Evolutionary conservation across 306 rosid genomes (phyloP).

Genomic region (Acacia crassicarpa): DNA sequence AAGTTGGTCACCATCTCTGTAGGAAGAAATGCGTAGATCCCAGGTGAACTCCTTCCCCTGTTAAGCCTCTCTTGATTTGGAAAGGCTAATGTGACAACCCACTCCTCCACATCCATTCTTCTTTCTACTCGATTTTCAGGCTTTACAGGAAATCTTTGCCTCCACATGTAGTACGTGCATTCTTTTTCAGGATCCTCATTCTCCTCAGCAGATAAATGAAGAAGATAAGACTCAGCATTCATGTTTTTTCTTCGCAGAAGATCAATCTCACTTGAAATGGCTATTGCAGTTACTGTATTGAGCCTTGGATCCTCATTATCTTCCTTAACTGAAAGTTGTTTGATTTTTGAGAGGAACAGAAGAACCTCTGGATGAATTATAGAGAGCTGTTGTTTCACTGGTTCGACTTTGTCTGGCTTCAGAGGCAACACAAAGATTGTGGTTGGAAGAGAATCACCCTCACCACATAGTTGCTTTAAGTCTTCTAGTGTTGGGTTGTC

Average conservation of each 20-base stretch:
- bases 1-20: constrained; percentile 72
- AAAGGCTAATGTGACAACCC: constrained; percentile 63
- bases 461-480: constrained; percentile 51
- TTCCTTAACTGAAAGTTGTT: constrained; percentile 61
- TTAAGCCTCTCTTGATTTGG: constrained; percentile 55
- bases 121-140: constrained; percentile 50
- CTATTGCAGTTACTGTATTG: constrained; percentile 45
- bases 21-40: constrained; percentile 76
- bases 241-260: constrained; percentile 50
- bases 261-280: constrained; percentile 58
- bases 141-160: constrained; percentile 63
- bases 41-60: constrained; percentile 48
- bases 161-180: constrained; percentile 70
- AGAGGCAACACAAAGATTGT: constrained; percentile 65
- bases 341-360: constrained; percentile 70
- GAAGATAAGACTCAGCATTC: constrained; percentile 69
- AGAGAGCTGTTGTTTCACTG: constrained; percentile 74
- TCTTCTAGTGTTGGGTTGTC: constrained; percentile 50
- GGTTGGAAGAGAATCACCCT: constrained; percentile 45
- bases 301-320: constrained; percentile 38
- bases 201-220: constrained; percentile 51
- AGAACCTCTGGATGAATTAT: constrained; percentile 66
- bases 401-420: constrained; percentile 59
- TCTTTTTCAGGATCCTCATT: constrained; percentile 27
- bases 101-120: constrained; percentile 62